Conservation (phyloP, 179 eudicot species). For the Patellifolia procumbens region DNA sequence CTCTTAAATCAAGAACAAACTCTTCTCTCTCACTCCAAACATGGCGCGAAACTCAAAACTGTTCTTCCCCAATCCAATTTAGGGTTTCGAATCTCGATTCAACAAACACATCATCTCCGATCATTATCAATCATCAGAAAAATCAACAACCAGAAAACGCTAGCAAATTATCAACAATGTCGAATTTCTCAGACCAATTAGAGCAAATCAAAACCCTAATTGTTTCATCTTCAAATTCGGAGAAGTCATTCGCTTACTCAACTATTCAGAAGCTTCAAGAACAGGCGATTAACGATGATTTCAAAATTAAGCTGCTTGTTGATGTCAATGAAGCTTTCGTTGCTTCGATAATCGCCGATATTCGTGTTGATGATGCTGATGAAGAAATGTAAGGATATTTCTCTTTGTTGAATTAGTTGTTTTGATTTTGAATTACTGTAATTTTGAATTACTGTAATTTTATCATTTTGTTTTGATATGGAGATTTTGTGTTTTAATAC, state of each 20-base stretch:
- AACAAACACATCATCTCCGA: neutral
- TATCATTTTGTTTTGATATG: neutral
- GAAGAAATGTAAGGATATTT: slow-evolving; percentile 64
- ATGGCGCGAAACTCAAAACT: slow-evolving; percentile 36
- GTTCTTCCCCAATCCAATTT: neutral
- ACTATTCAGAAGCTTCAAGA: slow-evolving; percentile 63
- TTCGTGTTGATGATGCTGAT: slow-evolving; percentile 40
- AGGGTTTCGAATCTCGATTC: slow-evolving; percentile 14
- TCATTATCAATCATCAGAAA: neutral
- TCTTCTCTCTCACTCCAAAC: neutral
- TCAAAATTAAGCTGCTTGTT: slow-evolving; percentile 40
- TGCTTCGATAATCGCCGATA: slow-evolving; percentile 46
- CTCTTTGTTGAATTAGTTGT: neutral
- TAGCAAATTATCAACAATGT: slow-evolving; percentile 43
- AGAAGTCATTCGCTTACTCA: slow-evolving; percentile 63
- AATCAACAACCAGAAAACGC: too few relatives aligned
- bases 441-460: neutral
- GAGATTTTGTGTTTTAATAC: neutral
- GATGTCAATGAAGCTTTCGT: slow-evolving; percentile 37
- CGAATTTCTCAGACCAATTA: slow-evolving; percentile 43
- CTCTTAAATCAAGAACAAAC: neutral
- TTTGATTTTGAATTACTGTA: neutral
- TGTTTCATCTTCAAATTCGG: slow-evolving; percentile 36
- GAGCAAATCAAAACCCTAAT: slow-evolving; percentile 56
- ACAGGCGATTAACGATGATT: slow-evolving; percentile 40